phyloP scores from a whole-genome alignment of 1,139 yeast genomes.

The Candida gigantensis region DNA sequence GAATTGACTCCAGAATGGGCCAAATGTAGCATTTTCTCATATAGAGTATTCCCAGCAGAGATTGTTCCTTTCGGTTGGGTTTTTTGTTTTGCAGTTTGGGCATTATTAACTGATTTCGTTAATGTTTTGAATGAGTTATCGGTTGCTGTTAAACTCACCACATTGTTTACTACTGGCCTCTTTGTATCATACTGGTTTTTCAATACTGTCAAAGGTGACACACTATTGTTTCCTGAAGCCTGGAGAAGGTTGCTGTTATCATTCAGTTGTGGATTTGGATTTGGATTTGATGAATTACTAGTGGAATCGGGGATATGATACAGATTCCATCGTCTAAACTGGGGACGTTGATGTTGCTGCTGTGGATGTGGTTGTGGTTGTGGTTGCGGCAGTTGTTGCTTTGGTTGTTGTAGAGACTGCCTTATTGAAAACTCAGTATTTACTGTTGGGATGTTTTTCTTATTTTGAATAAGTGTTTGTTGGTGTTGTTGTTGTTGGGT shows the following conservation, averaged over 20 bases:
- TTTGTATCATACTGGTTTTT: conserved; percentile 31
- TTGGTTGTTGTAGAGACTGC: too few species aligned
- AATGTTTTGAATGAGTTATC: conserved; percentile 24
- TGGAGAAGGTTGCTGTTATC: not conserved
- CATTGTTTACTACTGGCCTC: conserved; percentile 19
- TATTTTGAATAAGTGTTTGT: conserved; percentile 4
- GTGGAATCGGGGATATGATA: conserved; percentile 9
- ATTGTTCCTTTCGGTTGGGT: not conserved
- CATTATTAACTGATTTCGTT: not conserved
- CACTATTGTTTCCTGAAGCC: conserved; percentile 13
- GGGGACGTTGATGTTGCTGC: too few species aligned
- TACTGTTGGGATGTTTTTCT: conserved; percentile 13
- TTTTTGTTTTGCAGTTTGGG: not conserved
- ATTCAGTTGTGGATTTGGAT: not conserved
- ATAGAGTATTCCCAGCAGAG: conserved; percentile 10
- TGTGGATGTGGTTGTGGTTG: too few species aligned
- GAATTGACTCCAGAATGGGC: conserved; percentile 24
- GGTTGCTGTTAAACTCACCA: conserved; percentile 14
- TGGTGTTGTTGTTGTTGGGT: conserved; percentile 2
- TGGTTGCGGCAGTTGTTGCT: too few species aligned
- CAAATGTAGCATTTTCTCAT: conserved; percentile 16
- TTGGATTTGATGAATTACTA: too few species aligned
- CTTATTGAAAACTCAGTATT: not conserved
- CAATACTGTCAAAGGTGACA: conserved; percentile 33
- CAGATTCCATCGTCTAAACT: conserved; percentile 28